Percentiles rank a stretch among this genome's conserved stretches.
phyloP scores from a whole-genome alignment of 2,329 filamentous ascomycete species.

The Zopfia rhizophila region DNA sequence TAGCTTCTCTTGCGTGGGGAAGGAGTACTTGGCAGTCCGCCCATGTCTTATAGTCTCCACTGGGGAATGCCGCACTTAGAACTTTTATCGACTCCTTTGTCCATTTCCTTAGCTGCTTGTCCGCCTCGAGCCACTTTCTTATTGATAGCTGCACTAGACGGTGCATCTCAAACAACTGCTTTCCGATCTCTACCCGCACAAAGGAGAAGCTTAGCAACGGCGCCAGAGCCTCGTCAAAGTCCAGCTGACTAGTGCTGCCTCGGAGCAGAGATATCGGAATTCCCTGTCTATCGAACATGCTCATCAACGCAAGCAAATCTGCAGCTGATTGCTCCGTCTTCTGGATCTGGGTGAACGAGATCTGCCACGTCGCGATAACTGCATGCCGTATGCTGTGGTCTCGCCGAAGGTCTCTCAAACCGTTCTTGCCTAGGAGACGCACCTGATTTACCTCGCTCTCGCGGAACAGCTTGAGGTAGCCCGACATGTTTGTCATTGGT shows the following conservation, averaged over 20 bases:
- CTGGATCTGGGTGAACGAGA: conserved; percentile 45
- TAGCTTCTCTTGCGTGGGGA: conserved; percentile 15
- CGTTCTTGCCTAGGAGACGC: conserved; percentile 28
- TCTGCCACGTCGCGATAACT: conserved; percentile 49
- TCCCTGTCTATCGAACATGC: conserved; percentile 25
- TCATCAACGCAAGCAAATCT: conserved; percentile 53
- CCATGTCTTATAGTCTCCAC: conserved; percentile 15
- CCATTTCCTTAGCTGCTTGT: conserved; percentile 14
- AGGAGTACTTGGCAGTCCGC: conserved; percentile 9
- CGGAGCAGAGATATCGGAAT: conserved; percentile 21
- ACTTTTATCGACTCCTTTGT: conserved; percentile 7
- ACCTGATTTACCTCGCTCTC: conserved; percentile 42
- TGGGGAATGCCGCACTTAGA: conserved; percentile 10
- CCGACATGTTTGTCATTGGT: conserved; percentile 16
- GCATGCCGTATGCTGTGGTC: conserved; percentile 45
- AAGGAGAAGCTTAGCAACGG: conserved; percentile 24
- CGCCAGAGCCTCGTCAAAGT: conserved; percentile 25
- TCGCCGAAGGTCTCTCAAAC: conserved; percentile 38
- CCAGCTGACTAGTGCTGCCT: conserved; percentile 16
- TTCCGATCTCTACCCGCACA: conserved; percentile 13
- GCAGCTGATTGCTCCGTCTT: conserved; percentile 43
- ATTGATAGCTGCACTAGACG: conserved; percentile 23
- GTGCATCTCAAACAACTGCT: conserved; percentile 19
- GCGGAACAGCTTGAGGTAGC: conserved; percentile 54
- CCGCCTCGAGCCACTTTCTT: conserved; percentile 19